Evolutionary conservation across 495 filamentous ascomycete species (phyloP).

Genomic region (Neurospora tetraspora): DNA sequence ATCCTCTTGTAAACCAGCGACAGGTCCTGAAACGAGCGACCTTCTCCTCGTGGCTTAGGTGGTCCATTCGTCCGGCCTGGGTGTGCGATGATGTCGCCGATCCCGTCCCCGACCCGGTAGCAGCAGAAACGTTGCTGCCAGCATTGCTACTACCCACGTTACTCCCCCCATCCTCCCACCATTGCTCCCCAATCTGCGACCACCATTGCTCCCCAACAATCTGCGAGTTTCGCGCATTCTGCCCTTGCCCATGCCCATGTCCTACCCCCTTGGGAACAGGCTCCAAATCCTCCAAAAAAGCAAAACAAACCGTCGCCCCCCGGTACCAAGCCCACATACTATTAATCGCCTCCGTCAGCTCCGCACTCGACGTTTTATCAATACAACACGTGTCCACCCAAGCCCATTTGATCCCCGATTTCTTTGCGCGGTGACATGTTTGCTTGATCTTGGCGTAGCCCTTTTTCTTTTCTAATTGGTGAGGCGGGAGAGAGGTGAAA

Average conservation of each 20-base stretch:
- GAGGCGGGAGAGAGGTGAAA: slow-evolving; percentile 8
- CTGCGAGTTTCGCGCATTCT: neutral
- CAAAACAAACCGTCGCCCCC: slow-evolving; percentile 23
- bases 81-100: neutral
- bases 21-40: neutral
- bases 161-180: neutral
- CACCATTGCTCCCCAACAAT: neutral
- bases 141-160: neutral
- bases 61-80: neutral
- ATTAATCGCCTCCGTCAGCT: slow-evolving; percentile 36
- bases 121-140: neutral
- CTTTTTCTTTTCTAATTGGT: neutral
- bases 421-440: slow-evolving; percentile 22
- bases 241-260: neutral
- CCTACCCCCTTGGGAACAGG: neutral
- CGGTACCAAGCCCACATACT: slow-evolving; percentile 38
- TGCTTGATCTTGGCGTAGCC: slow-evolving; percentile 15
- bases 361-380: slow-evolving; percentile 34
- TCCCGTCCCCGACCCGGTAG: neutral
- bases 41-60: neutral
- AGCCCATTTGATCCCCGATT: slow-evolving; percentile 20
- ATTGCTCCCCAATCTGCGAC: neutral
- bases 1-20: slow-evolving; percentile 28
- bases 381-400: slow-evolving; percentile 42
- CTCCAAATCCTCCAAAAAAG: slow-evolving; percentile 19